phyloP scores from a whole-genome alignment of 805 yeast genomes.

The Candida hungchunana region DNA sequence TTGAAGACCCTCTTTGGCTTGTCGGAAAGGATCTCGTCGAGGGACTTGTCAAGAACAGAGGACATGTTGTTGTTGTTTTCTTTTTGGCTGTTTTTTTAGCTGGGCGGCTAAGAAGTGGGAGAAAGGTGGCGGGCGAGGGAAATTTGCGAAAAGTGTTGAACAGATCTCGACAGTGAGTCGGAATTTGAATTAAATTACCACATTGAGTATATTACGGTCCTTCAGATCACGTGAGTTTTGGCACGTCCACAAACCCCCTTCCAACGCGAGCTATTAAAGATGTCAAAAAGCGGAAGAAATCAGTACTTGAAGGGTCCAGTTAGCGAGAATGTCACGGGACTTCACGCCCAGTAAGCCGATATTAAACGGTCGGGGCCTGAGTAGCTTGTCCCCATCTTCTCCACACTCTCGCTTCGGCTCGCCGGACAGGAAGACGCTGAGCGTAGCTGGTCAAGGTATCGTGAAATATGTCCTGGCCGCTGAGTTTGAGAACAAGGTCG shows the following conservation, averaged over 20 bases:
- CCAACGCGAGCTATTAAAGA: no score
- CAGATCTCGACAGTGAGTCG: no score
- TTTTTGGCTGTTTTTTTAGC: slow-evolving; percentile 4
- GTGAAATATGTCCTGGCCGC: slow-evolving; percentile 61
- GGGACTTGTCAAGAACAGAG: slow-evolving; percentile 81
- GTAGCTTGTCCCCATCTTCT: background rate
- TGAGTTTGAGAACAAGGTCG: slow-evolving; percentile 75
- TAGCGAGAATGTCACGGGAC: slow-evolving; percentile 3
- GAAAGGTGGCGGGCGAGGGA: slow-evolving; percentile 1
- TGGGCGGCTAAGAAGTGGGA: slow-evolving; percentile 2
- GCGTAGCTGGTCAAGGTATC: slow-evolving; percentile 30
- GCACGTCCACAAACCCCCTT: no score
- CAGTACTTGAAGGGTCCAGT: no score
- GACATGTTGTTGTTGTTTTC: slow-evolving; percentile 48
- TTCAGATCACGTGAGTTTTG: background rate
- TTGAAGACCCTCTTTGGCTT: slow-evolving; percentile 37
- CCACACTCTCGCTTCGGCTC: background rate
- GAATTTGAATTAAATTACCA: no score
- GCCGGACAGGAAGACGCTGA: slow-evolving; percentile 4
- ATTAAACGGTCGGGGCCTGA: background rate
- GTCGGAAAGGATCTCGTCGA: slow-evolving; percentile 88
- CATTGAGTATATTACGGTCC: no score
- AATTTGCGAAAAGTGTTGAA: no score
- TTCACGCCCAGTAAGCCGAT: slow-evolving; percentile 5
- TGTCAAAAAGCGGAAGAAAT: no score